Base-by-base conservation (phyloP, 495 filamentous ascomycete genomes). In the Monascus purpureus region DNA sequence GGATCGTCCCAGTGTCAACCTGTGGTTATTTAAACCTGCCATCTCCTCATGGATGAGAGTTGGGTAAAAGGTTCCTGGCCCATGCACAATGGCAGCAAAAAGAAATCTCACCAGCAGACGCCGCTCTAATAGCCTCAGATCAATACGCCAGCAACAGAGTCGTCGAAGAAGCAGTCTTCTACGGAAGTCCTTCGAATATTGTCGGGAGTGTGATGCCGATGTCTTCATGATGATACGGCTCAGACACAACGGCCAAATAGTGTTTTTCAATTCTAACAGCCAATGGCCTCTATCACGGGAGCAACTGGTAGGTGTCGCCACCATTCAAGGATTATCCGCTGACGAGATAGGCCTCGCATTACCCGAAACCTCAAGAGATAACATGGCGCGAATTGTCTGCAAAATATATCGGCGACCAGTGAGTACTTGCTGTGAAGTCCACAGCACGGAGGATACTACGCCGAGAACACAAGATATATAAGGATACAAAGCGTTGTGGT, bases 101-200 rank as follows among this genome's bases (percentile, higher is more conserved):
- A n/a, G n/a, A n/a, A n/a, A n/a, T n/a, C n/a, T n/a, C n/a, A n/a
- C n/a, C n/a, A 42, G 35, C 16, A 37, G 35, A 28, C 29, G 40
- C 38, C 35, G 17, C 12, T 42, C 35, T 9, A 32, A 42, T 17
- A 42, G 35, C 32, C 13, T 28, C 18, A 19, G 32, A 29, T 35
- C 40, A 32, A 39, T 38, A 23, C 7, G 32, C 17, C 36, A 38
- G 28, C 40, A 43, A 18, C 32, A 29, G 1, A 15, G 32, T 14
- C 29, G 32, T 29, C 36, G 17, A 32, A 43, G 39, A 20, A 43
- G 14, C 6, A 17, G 40, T 1, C 40, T 43, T 16, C 39, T 43
- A 25, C 38, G 39, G 17, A 43, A 43, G 26, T 35, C 40, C 5
- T 32, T 36, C 28, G 36, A 39, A 32, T 39, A 29, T 28, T 32